A percentile compares a stretch with the other conserved stretches of the same genome.
Evolutionary conservation across 768 basidiomycete species (phyloP).

Genomic region (Auriscalpium microsporum): DNA sequence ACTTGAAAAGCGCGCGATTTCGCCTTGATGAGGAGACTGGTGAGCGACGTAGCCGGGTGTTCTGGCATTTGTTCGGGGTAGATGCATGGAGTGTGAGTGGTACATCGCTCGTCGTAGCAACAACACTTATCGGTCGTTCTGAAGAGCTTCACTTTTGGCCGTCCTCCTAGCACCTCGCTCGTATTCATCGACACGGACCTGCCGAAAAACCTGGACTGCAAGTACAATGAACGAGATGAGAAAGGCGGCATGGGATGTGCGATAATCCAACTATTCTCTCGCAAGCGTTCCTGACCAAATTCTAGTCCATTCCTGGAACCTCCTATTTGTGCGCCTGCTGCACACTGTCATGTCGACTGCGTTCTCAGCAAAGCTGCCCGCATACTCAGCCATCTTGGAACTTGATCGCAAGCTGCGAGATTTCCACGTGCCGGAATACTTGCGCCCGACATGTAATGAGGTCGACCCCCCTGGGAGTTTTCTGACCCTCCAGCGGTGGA

Average conservation of each 20-base stretch:
- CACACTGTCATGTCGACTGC: conserved; percentile 29
- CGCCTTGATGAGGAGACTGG: conserved; percentile 37
- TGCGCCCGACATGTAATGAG: conserved; percentile 28
- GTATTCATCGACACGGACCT: conserved; percentile 20
- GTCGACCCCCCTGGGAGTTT: background rate
- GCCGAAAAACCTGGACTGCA: background rate
- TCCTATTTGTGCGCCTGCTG: conserved; percentile 41
- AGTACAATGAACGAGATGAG: background rate
- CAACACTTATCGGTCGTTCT: background rate
- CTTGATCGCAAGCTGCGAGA: conserved; percentile 56
- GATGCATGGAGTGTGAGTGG: conserved; percentile 51
- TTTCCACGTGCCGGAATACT: conserved; percentile 40
- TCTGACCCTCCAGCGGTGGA: conserved; percentile 11
- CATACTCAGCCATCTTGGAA: conserved; percentile 44
- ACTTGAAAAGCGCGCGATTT: conserved; percentile 55
- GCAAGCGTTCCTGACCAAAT: background rate
- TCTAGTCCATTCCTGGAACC: conserved; percentile 45
- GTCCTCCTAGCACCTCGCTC: conserved; percentile 18
- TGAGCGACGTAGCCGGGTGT: conserved; percentile 45
- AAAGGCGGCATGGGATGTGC: conserved; percentile 6
- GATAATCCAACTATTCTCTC: background rate
- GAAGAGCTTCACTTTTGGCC: conserved; percentile 21
- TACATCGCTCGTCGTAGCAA: too few relatives aligned
- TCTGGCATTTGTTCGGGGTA: conserved; percentile 60
- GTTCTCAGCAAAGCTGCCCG: conserved; percentile 34